A percentile compares a stretch with the other conserved stretches of the same genome.
Conservation (phyloP, 192 early-diverging fungal species). For the Backusella liffmaniae region DNA sequence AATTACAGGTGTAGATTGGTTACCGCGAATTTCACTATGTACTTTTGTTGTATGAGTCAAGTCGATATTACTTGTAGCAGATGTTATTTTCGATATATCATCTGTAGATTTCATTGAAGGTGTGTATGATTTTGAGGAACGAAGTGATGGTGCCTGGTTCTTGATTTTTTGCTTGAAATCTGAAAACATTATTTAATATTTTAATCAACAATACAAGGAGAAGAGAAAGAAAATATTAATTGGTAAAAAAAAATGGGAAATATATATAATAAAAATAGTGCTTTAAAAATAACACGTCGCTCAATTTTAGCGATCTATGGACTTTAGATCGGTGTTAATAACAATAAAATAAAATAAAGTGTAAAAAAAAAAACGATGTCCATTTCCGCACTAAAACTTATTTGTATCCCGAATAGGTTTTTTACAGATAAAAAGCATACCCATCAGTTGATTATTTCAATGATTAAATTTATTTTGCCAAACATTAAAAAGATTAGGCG, state of each 20-base stretch:
- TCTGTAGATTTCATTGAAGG: not conserved
- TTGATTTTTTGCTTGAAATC: not conserved
- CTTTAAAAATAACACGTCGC: slow-evolving; percentile 2
- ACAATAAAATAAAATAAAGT: not conserved
- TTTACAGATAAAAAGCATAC: not conserved
- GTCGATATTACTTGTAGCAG: not conserved
- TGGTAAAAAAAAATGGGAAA: not conserved
- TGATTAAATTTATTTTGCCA: slow-evolving; percentile 3
- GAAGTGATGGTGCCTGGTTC: not conserved
- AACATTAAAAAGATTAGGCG: not conserved
- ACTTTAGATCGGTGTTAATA: slow-evolving; percentile 7
- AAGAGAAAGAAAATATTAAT: not conserved
- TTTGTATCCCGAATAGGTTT: not conserved
- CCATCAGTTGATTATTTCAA: not conserved
- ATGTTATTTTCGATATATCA: not conserved
- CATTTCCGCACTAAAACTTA: slow-evolving; percentile 2
- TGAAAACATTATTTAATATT: not conserved
- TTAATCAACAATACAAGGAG: not conserved
- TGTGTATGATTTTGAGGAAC: not conserved
- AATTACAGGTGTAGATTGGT: not conserved
- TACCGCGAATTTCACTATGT: not conserved
- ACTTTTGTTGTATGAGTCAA: not conserved
- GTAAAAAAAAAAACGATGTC: not conserved
- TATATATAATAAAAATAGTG: not conserved
- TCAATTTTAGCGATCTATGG: not conserved